Base-by-base conservation (phyloP, 2,329 filamentous ascomycete genomes). In the Sodiomyces alkalinus region DNA sequence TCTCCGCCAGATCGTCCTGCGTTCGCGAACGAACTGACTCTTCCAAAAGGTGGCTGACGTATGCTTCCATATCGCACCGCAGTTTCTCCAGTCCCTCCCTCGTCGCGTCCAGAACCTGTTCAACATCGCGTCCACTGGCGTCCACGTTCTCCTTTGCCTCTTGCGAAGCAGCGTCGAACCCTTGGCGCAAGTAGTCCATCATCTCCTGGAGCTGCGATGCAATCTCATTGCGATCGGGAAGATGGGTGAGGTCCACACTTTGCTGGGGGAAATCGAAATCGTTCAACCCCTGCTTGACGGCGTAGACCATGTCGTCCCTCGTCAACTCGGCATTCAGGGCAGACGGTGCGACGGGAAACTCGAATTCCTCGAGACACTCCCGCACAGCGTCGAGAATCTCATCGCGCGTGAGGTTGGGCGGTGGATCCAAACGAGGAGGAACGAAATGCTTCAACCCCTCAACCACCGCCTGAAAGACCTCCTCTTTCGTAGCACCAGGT, bases 1-100 rank as follows among this genome's bases (percentile, higher is more conserved):
- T 68, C 19, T 82, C 74, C 43, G 87, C 67, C 32, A 90, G 76
- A 35, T 90, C 80, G 39, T 87, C 77, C 34, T 86, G 82, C n/a
- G n/a, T n/a, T n/a, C n/a, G n/a, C n/a, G n/a, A n/a, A n/a, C n/a
- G n/a, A n/a, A n/a, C n/a, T n/a, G n/a, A n/a, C n/a, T n/a, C n/a
- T 13, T 69, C 70, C 2, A 74, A 65, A 2, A 70, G 10, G 4
- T 14, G 16, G 23, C 10, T 14, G 33, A 90, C 74, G 39, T 92
- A 92, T 23, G 60, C 62, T 41, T 93, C 82, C 30, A 96, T 80
- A 33, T 92, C 80, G 9, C 61, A 56, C 8, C 83, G 74, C 6
- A 96, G 67, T 39, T 71, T 76, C 40, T 92, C 83, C 10, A 93
- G 64, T 0, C 85, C 85, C 45, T 92, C 82, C 40, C 83, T 87